Conservation (phyloP, 164 flowering plant genomes). For the Vitis rotundifolia region DNA sequence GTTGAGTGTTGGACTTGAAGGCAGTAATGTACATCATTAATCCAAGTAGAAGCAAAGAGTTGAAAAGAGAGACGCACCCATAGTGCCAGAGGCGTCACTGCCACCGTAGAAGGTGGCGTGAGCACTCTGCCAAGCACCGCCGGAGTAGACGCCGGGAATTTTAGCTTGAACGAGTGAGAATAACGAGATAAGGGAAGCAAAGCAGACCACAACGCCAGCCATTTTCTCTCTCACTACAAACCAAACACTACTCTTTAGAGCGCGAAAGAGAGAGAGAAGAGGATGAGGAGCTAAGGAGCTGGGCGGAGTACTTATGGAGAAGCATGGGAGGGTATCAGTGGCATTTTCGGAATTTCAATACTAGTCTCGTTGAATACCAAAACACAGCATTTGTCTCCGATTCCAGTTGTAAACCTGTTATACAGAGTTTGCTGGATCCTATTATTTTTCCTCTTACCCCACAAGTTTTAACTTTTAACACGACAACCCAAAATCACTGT, state of each 20-base stretch:
- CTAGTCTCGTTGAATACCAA: background rate
- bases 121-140: constrained; percentile 67
- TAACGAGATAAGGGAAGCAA: constrained; percentile 26
- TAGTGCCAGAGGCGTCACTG: constrained; percentile 88
- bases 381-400: background rate
- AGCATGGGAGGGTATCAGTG: background rate
- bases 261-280: constrained; percentile 12
- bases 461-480: no score
- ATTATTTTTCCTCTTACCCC: background rate
- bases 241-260: background rate
- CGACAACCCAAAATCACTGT: no score
- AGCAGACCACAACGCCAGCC: constrained; percentile 21
- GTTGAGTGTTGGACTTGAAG: no score
- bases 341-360: constrained; percentile 5
- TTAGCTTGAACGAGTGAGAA: constrained; percentile 39
- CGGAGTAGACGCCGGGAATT: constrained; percentile 69
- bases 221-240: constrained; percentile 14
- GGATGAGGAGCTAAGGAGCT: constrained; percentile 16
- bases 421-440: background rate
- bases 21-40: no score
- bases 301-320: constrained; percentile 46
- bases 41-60: background rate
- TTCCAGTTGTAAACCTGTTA: no score
- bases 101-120: constrained; percentile 97
- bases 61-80: constrained; percentile 45